phyloP scores from a whole-genome alignment of 73 alveolate species.

The Paraurostyla sp. region DNA sequence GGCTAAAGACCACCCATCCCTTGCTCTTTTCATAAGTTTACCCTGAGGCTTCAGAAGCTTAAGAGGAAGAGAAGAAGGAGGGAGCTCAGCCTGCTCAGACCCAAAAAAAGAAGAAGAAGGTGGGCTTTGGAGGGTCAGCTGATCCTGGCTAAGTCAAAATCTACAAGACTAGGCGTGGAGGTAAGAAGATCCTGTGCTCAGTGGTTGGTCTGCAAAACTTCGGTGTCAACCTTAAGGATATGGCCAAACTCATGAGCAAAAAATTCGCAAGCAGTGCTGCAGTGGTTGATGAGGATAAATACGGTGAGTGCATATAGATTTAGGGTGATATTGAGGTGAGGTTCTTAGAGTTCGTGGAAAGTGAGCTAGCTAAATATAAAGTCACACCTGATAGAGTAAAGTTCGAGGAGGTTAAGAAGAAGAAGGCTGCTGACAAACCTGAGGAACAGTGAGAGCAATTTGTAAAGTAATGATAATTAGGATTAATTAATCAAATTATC shows the following conservation, averaged over 20 bases:
- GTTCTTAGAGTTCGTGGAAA: slow-evolving; percentile 21
- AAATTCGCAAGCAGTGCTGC: slow-evolving; percentile 76
- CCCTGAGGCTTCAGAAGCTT: slow-evolving; percentile 42
- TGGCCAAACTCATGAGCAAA: slow-evolving; percentile 63
- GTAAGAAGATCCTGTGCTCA: slow-evolving; percentile 55
- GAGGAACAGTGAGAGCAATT: no score
- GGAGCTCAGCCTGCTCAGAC: neutral
- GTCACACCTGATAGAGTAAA: neutral
- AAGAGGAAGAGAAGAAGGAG: slow-evolving; percentile 41
- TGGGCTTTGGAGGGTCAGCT: slow-evolving; percentile 4
- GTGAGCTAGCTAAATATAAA: slow-evolving; percentile 39
- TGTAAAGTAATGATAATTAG: no score
- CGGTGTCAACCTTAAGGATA: slow-evolving; percentile 66
- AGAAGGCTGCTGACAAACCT: slow-evolving; percentile 45
- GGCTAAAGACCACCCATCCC: slow-evolving; percentile 39
- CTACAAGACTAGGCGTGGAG: slow-evolving; percentile 63
- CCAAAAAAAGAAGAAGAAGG: slow-evolving; percentile 47
- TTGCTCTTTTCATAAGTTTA: slow-evolving; percentile 19
- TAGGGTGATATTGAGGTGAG: slow-evolving; percentile 53
- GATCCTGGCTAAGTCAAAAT: slow-evolving; percentile 40
- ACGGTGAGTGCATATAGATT: slow-evolving; percentile 42
- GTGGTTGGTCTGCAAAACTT: slow-evolving; percentile 59
- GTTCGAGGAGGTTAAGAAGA: slow-evolving; percentile 51
- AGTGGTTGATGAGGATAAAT: neutral
- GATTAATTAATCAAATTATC: no score